Evolutionary conservation across 495 filamentous ascomycete genomes (phyloP).

Genomic region (Endocarpon pusillum): DNA sequence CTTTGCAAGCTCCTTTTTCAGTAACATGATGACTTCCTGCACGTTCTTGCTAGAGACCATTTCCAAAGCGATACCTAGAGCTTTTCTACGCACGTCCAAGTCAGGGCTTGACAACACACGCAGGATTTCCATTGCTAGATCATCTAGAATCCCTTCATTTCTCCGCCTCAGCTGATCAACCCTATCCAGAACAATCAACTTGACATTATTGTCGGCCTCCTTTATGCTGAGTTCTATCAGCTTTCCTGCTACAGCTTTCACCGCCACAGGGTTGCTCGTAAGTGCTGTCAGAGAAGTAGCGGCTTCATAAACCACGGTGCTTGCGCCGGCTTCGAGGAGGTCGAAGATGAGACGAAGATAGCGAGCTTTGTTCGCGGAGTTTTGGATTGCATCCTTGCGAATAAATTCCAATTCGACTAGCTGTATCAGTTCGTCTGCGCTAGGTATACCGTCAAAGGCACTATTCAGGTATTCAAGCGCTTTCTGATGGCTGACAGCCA

Average conservation of each 20-base stretch:
- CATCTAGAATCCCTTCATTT: constrained; percentile 87
- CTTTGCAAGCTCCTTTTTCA: constrained; percentile 96
- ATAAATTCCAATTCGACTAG: constrained; percentile 93
- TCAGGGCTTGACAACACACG: constrained; percentile 93
- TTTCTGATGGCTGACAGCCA: constrained; percentile 82
- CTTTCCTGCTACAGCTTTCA: constrained; percentile 90
- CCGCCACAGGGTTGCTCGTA: constrained; percentile 90
- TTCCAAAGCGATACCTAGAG: constrained; percentile 77
- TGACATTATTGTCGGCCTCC: constrained; percentile 97
- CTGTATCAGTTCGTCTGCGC: constrained; percentile 85
- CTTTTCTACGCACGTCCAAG: constrained; percentile 88
- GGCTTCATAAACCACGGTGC: constrained; percentile 94
- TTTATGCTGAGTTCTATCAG: constrained; percentile 94
- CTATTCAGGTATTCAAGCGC: constrained; percentile 75
- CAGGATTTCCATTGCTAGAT: constrained; percentile 94
- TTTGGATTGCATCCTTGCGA: constrained; percentile 89
- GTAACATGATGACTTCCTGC: constrained; percentile 85
- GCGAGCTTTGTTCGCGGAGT: constrained; percentile 81
- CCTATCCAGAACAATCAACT: constrained; percentile 89
- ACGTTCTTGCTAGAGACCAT: constrained; percentile 99
- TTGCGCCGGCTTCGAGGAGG: constrained; percentile 78
- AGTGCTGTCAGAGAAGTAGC: constrained; percentile 92
- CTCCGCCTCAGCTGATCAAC: constrained; percentile 81
- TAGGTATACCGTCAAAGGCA: constrained; percentile 88
- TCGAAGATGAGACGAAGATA: constrained; percentile 95